These are phyloP conservation scores for Linaria vulgaris DNA, from an alignment of 257 asterid species.

Conservation along the genomic window DNA sequence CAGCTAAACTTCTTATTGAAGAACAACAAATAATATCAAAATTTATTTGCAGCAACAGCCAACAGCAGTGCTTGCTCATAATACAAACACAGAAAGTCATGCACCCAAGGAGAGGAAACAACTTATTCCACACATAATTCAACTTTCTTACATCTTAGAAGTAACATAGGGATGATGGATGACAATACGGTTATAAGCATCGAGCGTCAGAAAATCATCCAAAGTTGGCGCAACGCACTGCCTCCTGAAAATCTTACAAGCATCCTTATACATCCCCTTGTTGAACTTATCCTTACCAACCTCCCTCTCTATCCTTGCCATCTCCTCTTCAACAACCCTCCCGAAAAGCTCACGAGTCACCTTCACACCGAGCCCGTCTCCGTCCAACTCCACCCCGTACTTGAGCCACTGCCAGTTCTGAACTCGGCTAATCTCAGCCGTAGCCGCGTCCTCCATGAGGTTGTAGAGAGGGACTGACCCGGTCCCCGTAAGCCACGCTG, in stretches of 20 bases:
- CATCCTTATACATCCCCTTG: conserved; percentile 77
- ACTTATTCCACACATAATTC: background rate
- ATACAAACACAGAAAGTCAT: background rate
- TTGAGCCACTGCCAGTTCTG: conserved; percentile 98
- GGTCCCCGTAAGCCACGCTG: conserved; percentile 85
- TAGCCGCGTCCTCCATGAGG: conserved; percentile 98
- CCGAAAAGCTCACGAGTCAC: conserved; percentile 72
- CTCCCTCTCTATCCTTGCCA: conserved; percentile 81
- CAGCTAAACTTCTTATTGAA: too few species aligned
- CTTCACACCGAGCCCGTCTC: conserved; percentile 81
- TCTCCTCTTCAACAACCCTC: conserved; percentile 87
- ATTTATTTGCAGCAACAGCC: background rate
- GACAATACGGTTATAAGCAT: conserved; percentile 77
- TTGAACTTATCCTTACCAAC: conserved; percentile 73
- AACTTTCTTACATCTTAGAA: conserved; percentile 47
- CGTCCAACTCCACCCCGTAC: conserved; percentile 71
- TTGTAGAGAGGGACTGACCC: conserved; percentile 95
- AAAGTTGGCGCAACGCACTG: conserved; percentile 62
- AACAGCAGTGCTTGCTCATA: background rate
- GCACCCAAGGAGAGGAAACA: background rate
- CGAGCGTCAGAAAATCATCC: conserved; percentile 89
- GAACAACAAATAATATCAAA: too few species aligned
- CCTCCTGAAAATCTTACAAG: conserved; percentile 68
- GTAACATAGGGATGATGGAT: conserved; percentile 52
- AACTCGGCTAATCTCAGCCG: conserved; percentile 95